Conservation (phyloP, 768 basidiomycete genomes). For the Hypholoma sublateritium region DNA sequence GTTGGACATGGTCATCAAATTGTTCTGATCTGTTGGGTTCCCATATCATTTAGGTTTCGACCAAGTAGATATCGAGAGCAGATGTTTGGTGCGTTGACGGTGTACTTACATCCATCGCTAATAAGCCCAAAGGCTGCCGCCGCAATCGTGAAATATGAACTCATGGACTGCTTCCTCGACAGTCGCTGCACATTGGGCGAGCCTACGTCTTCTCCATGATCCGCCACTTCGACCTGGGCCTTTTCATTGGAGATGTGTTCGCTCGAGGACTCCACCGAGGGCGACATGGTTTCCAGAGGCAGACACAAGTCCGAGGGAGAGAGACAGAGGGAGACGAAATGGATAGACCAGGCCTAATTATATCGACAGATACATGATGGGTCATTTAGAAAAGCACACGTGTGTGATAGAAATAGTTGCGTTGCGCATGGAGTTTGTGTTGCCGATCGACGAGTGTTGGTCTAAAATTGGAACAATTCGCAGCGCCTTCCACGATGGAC, state of each 20-base stretch:
- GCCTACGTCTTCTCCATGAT: neutral
- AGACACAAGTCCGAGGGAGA: neutral
- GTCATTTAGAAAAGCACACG: neutral
- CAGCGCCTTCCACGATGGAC: no score
- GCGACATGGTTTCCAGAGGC: neutral
- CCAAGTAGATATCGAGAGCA: no score
- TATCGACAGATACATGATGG: neutral
- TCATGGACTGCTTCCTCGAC: conserved; percentile 43
- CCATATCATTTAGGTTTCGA: neutral
- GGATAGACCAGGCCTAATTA: neutral
- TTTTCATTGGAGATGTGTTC: neutral
- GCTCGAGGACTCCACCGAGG: neutral
- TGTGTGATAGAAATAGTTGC: neutral
- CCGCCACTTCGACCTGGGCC: neutral
- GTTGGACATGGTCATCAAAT: conserved; percentile 69
- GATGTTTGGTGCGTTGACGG: no score
- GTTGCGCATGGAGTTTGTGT: neutral
- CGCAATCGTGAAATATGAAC: conserved; percentile 62
- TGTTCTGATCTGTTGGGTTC: conserved; percentile 56
- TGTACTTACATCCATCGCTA: conserved; percentile 53
- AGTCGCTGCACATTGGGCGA: neutral
- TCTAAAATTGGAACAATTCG: no score
- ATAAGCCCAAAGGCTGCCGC: conserved; percentile 67
- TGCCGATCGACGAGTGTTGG: no score
- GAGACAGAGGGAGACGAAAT: neutral